A percentile compares a stretch with the other conserved stretches of the same genome.
phyloP scores from a whole-genome alignment of 495 filamentous ascomycete genomes.

The Podospora fimiseda region DNA sequence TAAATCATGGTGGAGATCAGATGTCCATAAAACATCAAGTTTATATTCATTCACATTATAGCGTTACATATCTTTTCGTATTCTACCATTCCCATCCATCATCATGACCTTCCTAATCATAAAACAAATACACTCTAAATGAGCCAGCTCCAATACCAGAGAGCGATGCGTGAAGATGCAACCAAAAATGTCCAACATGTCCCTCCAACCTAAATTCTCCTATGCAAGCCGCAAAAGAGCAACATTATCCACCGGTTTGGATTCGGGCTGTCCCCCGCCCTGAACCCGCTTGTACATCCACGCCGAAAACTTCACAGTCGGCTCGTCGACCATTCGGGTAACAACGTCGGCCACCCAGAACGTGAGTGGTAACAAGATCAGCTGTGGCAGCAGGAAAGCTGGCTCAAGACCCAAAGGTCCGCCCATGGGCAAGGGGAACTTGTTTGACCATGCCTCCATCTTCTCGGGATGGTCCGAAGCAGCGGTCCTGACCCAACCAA shows the following conservation, averaged over 20 bases:
- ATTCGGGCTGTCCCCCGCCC: conserved; percentile 8
- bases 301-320: conserved; percentile 44
- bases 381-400: conserved; percentile 44
- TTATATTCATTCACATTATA: too few relatives aligned
- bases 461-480: conserved; percentile 18
- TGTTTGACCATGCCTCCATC: conserved; percentile 40
- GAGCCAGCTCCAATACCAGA: too few relatives aligned
- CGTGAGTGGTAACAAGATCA: conserved; percentile 51
- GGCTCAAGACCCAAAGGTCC: conserved; percentile 52
- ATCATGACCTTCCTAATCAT: too few relatives aligned
- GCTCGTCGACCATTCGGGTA: conserved; percentile 51
- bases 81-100: too few relatives aligned
- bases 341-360: conserved; percentile 51
- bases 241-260: conserved; percentile 8
- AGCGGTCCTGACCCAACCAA: conserved; percentile 34
- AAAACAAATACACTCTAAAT: too few relatives aligned
- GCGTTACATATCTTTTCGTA: too few relatives aligned
- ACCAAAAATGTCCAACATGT: background rate
- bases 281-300: conserved; percentile 44
- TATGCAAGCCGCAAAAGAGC: conserved; percentile 15
- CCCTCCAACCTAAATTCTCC: background rate
- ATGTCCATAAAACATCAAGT: too few relatives aligned
- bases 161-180: too few relatives aligned
- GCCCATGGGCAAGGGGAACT: conserved; percentile 39
- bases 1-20: too few relatives aligned